A percentile compares a stretch with the other conserved stretches of the same genome.
Evolutionary conservation across 495 filamentous ascomycete genomes (phyloP).

Genomic region (Penicillium silybi): DNA sequence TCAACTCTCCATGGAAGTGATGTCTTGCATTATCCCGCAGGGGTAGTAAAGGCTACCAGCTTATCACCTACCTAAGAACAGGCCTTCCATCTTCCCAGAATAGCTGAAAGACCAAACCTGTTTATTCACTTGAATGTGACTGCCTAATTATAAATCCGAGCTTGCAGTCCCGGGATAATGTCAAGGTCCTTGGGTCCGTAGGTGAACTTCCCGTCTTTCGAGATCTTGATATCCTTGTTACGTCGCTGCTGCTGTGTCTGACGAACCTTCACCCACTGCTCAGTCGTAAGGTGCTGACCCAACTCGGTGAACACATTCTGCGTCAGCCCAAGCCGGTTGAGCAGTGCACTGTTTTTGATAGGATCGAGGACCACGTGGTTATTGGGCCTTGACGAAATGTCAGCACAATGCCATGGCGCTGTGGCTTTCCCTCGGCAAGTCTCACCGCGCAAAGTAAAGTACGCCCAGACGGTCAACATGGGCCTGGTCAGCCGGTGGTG

Average conservation of each 20-base stretch:
- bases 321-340: constrained; percentile 38
- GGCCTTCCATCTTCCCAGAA: too few species aligned
- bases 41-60: background rate
- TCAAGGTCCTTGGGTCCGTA: constrained; percentile 42
- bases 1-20: too few species aligned
- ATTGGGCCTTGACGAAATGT: constrained; percentile 21
- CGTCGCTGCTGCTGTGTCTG: constrained; percentile 43
- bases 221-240: constrained; percentile 37
- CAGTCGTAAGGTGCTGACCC: constrained; percentile 30
- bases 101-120: background rate
- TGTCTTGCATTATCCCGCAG: background rate
- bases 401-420: background rate
- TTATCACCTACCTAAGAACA: background rate
- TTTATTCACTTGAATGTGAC: background rate
- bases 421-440: background rate
- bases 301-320: constrained; percentile 31
- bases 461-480: constrained; percentile 50
- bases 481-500: constrained; percentile 47
- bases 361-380: constrained; percentile 40
- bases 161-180: constrained; percentile 45
- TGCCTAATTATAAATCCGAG: constrained; percentile 40
- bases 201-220: constrained; percentile 31
- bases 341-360: constrained; percentile 39
- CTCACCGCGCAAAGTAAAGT: constrained; percentile 41
- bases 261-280: constrained; percentile 34